Evolutionary conservation across 2,329 filamentous ascomycete species (phyloP).

Genomic region (Pseudocercospora macadamiae): DNA sequence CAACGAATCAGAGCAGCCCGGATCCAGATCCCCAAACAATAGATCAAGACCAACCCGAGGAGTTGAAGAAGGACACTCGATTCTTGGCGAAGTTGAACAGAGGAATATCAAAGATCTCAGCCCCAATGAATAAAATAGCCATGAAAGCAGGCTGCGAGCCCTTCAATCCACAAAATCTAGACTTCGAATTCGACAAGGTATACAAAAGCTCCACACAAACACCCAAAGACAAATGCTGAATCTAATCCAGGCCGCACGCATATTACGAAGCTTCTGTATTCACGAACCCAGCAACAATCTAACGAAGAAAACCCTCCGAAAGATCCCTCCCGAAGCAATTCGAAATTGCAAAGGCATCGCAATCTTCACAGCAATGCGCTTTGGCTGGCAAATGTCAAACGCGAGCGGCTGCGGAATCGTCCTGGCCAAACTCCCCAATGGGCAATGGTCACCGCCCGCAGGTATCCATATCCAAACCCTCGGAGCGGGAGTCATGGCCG

Average conservation of each 20-base stretch:
- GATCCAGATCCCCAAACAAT: not conserved
- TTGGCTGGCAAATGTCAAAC: slow-evolving; percentile 85
- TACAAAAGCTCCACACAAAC: too few species aligned
- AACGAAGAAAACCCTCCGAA: slow-evolving; percentile 67
- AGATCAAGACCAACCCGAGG: not conserved
- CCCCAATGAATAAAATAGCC: slow-evolving; percentile 75
- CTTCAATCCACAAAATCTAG: slow-evolving; percentile 10
- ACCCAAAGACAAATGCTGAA: too few species aligned
- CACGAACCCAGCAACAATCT: too few species aligned
- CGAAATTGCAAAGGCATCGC: slow-evolving; percentile 85
- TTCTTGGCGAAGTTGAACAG: not conserved
- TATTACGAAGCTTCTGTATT: slow-evolving; percentile 79
- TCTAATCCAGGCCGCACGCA: slow-evolving; percentile 84
- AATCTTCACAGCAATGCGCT: slow-evolving; percentile 93
- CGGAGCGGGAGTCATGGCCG: slow-evolving; percentile 82
- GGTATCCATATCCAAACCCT: slow-evolving; percentile 87
- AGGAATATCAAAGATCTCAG: slow-evolving; percentile 51
- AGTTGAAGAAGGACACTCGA: not conserved
- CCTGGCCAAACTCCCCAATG: slow-evolving; percentile 78
- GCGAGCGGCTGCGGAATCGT: slow-evolving; percentile 86
- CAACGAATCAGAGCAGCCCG: not conserved
- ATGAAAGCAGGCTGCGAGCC: slow-evolving; percentile 74
- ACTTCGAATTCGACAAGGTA: slow-evolving; percentile 12
- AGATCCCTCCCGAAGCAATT: slow-evolving; percentile 80
- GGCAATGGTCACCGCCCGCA: slow-evolving; percentile 86